Evolutionary conservation across 768 basidiomycete genomes (phyloP), one percentile per base, ranked within the genome.

Genomic region (Clitopilus hobsonii): DNA sequence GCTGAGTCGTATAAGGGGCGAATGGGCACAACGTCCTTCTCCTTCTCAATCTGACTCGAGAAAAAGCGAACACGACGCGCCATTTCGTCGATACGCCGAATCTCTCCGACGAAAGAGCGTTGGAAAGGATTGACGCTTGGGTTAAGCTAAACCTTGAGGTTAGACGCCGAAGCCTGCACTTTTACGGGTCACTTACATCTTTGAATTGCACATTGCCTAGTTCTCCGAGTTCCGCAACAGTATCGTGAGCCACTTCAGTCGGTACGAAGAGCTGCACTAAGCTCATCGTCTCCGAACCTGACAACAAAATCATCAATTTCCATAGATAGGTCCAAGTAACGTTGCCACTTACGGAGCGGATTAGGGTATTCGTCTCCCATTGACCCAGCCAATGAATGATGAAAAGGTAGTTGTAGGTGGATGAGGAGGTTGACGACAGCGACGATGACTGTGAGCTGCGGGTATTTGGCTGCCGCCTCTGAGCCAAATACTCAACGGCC

Each of bases 261-360:
- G 96, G 97, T 62, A 98, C 89, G 68, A 94, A 95, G 65, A 99
- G 86, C 79, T 98, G 94, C 59, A 96, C 90, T 74, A 95, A 78
- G 79, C 94, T 96, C 95, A 98, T 98, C 77, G 86, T 82, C 76
- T 97, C 95, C 81, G 95, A 98, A 55, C 91, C 94, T 97, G 61
- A 53, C 50, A 58, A 51, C 57, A 54, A 14, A 28, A 4, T 5
- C 10, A 45, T 32, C 16, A 36, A 18, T 54, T 38, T 50, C 26
- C 16, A 45, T 47, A 11, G 56, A 54, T 47, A 32, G 7, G 29
- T n/a, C 13, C n/a, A 36, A n/a, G 13, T n/a, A n/a, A 11, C 2
- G n/a, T 8, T 38, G 41, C 48, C 1, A 77, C 85, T 59, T 71
- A 93, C 92, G 90, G 77, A 94, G 85, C 74, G 90, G 70, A 63